Conservation (phyloP, 2,329 filamentous ascomycete species). For the Stagonosporopsis vannaccii region DNA sequence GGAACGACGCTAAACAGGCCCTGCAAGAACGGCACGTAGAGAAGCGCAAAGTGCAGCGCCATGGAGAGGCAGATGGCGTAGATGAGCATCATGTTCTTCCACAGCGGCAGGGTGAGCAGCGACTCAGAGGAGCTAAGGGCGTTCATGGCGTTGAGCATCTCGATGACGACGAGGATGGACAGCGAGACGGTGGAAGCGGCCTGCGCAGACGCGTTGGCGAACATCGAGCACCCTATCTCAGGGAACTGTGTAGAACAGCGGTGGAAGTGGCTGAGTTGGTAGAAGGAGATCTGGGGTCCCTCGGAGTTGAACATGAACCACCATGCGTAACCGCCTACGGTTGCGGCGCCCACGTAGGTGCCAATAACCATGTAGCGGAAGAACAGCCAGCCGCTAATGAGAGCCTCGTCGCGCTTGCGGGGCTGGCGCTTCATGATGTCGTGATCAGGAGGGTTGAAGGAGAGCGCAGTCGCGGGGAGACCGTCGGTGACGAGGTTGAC, state of each 20-base stretch:
- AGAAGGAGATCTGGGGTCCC: slow-evolving; percentile 91
- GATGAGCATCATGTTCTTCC: slow-evolving; percentile 98
- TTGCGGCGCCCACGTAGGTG: slow-evolving; percentile 91
- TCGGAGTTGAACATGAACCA: slow-evolving; percentile 97
- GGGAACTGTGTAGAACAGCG: slow-evolving; percentile 85
- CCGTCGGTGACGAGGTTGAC: slow-evolving; percentile 98
- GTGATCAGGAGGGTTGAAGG: slow-evolving; percentile 98
- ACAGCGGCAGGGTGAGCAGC: slow-evolving; percentile 89
- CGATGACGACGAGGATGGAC: slow-evolving; percentile 91
- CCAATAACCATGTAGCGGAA: slow-evolving; percentile 97
- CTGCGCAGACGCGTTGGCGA: slow-evolving; percentile 83
- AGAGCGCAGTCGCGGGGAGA: slow-evolving; percentile 92
- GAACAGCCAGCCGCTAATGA: slow-evolving; percentile 96
- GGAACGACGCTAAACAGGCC: slow-evolving; percentile 89
- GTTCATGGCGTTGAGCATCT: slow-evolving; percentile 99
- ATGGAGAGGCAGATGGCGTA: slow-evolving; percentile 94
- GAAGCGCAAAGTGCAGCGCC: slow-evolving; percentile 90
- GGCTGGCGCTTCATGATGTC: slow-evolving; percentile 96
- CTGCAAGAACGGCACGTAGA: slow-evolving; percentile 92
- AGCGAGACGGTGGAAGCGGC: slow-evolving; percentile 92
- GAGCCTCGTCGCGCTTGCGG: slow-evolving; percentile 87
- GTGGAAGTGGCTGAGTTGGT: slow-evolving; percentile 91
- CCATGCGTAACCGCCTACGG: slow-evolving; percentile 98
- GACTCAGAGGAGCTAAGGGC: slow-evolving; percentile 95
- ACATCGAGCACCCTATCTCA: slow-evolving; percentile 91